Base-by-base conservation (phyloP, 495 filamentous ascomycete genomes). In the Podospora bellae-mahoneyi region DNA sequence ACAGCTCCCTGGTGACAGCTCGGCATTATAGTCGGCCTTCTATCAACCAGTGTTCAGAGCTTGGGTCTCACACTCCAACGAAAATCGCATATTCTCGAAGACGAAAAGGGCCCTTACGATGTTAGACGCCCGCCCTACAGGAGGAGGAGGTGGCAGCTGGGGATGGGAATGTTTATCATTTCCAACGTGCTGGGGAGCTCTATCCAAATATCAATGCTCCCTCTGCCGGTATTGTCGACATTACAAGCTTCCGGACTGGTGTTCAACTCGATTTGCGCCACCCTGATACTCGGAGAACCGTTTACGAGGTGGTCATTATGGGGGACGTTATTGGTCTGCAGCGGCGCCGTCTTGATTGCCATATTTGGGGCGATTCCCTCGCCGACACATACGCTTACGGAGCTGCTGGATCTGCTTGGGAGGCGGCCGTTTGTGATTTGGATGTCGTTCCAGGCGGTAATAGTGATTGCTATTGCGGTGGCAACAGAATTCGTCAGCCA, bases 251-350 rank as follows among this genome's bases (percentile, higher is more conserved):
- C 93, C 59, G 95, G 95, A 26, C 84, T 99, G 34, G 95, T 98
- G 34, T 99, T 99, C 83, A 99, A 99, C 81, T 97, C 94, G 53
- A 91, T 97, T 67, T 97, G 95, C 79, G 95, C 95, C 55, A 94
- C 93, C 3, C 80, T 99, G 55, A 93, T 99, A 73, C 87, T 99
- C 44, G 88, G 91, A 44, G 95, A 99, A 80, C 90, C 93, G 2
- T 99, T 97, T 79, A 99, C 95, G 23, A 85, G 88, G 74, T 93
- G 92, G 85, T 97, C 93, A 4, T 84, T 97, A 32, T 84, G 91
- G 72, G 95, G 95, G 19, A 99, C 95, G 5, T 72, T 93, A 32
- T 86, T 99, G 26, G 96, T 98, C 18, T 94, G 90, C 66, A 81
- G 83, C 39, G 95, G 95, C 54, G 95, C 95, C 2, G 81, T 94